Percentiles rank a stretch among this genome's conserved stretches.
These are phyloP conservation scores for Trichaptum fuscoviolaceum DNA, from an alignment of 768 basidiomycete species.

Conservation along the genomic window DNA sequence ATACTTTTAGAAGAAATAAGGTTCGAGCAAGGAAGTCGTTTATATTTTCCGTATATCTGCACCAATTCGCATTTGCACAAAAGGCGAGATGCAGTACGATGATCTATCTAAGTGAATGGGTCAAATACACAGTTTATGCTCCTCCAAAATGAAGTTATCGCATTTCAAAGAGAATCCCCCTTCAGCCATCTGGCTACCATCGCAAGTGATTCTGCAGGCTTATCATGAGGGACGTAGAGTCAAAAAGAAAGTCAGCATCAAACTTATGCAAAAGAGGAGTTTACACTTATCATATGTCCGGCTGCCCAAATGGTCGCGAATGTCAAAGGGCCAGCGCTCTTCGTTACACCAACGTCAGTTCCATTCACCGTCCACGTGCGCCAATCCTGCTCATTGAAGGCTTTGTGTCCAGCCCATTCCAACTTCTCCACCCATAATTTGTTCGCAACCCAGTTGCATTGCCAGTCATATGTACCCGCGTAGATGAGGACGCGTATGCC, in stretches of 20 bases:
- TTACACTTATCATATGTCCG: constrained; percentile 52
- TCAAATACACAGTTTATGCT: too few relatives aligned
- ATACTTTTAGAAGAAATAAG: too few relatives aligned
- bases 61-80: too few relatives aligned
- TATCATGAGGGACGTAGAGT: constrained; percentile 61
- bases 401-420: constrained; percentile 61
- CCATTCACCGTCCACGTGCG: constrained; percentile 53
- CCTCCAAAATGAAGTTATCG: too few relatives aligned
- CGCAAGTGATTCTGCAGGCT: constrained; percentile 54
- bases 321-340: constrained; percentile 52
- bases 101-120: too few relatives aligned
- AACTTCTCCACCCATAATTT: constrained; percentile 69
- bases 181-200: constrained; percentile 66
- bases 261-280: neutral
- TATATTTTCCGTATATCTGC: too few relatives aligned
- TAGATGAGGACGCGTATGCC: constrained; percentile 70
- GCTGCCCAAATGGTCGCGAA: constrained; percentile 64
- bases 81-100: too few relatives aligned
- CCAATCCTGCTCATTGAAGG: constrained; percentile 43
- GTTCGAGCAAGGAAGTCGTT: too few relatives aligned
- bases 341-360: constrained; percentile 50
- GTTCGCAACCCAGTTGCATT: constrained; percentile 77
- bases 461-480: constrained; percentile 73
- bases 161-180: constrained; percentile 30
- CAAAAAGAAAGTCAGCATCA: constrained; percentile 9